Conservation (phyloP, 177 flowering plant genomes). For the Vitis hybrid region DNA sequence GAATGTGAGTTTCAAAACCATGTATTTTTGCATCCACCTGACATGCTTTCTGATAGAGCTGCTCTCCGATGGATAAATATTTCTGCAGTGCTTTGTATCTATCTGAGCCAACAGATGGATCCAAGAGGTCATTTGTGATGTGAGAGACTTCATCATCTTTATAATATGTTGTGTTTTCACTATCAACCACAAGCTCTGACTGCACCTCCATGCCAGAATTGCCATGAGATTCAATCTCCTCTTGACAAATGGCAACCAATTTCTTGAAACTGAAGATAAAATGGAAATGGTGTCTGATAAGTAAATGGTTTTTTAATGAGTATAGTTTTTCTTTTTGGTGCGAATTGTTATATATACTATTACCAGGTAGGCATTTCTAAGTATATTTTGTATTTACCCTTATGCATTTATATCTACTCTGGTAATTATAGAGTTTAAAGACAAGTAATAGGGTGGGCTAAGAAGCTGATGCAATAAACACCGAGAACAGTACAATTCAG, state of each 20-base stretch:
- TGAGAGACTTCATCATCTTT: constrained; percentile 41
- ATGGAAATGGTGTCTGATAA: constrained; percentile 8
- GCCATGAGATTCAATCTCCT: constrained; percentile 36
- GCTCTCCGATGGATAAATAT: constrained; percentile 57
- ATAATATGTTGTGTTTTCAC: constrained; percentile 21
- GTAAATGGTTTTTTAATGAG: neutral
- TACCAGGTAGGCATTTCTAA: no score
- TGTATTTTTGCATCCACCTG: constrained; percentile 47
- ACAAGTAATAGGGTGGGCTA: no score
- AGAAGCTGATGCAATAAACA: no score
- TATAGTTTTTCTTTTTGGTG: no score
- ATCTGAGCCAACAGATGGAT: constrained; percentile 31
- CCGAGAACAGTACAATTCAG: no score
- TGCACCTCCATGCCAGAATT: constrained; percentile 20
- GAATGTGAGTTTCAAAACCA: constrained; percentile 61
- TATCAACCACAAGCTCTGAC: constrained; percentile 22
- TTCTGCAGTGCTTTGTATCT: constrained; percentile 47
- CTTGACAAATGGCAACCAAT: constrained; percentile 53
- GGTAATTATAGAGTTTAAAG: no score
- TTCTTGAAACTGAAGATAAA: constrained; percentile 59
- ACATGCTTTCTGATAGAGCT: constrained; percentile 52
- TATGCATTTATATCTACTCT: no score
- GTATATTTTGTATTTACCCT: no score
- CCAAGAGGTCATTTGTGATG: constrained; percentile 51
- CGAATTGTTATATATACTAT: no score